Evolutionary conservation across 2,329 filamentous ascomycete genomes (phyloP).

Genomic region (Phyllosticta citrichinensis): DNA sequence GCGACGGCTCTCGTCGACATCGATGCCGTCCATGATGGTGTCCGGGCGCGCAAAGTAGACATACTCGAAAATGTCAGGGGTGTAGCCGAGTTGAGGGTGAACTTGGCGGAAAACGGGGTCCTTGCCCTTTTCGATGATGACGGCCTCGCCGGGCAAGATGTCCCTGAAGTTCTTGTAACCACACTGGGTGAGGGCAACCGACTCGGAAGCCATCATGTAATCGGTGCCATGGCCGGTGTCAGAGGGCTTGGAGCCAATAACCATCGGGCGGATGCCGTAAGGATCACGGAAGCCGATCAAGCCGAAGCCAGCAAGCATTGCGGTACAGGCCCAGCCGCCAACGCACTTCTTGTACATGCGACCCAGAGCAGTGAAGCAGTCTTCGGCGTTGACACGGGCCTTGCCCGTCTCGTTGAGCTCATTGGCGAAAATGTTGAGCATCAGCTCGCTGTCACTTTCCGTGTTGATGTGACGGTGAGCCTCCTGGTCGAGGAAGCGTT

Average conservation of each 20-base stretch:
- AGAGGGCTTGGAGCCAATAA: constrained; percentile 65
- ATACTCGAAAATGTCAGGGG: constrained; percentile 79
- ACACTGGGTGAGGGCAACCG: constrained; percentile 70
- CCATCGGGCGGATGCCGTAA: constrained; percentile 73
- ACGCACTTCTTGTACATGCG: constrained; percentile 64
- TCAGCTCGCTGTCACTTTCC: constrained; percentile 77
- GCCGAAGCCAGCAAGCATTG: constrained; percentile 73
- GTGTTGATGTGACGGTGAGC: constrained; percentile 84
- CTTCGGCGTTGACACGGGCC: constrained; percentile 65
- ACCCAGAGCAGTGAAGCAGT: constrained; percentile 62
- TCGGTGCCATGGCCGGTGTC: constrained; percentile 56
- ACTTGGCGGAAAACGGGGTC: constrained; percentile 68
- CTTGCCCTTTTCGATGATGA: constrained; percentile 72
- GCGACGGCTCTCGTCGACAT: constrained; percentile 71
- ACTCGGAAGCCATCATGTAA: constrained; percentile 89
- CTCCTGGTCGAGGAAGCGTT: constrained; percentile 62
- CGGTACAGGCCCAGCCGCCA: constrained; percentile 70
- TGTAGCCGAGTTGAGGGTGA: constrained; percentile 56
- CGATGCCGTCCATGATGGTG: constrained; percentile 76
- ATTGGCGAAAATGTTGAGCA: constrained; percentile 81
- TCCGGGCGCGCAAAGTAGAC: constrained; percentile 83
- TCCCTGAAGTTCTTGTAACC: constrained; percentile 69
- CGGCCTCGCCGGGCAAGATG: constrained; percentile 73
- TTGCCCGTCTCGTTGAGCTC: constrained; percentile 73
- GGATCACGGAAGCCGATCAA: constrained; percentile 71